Evolutionary conservation across 148 eudicot species (phyloP).

Genomic region (Spergularia marina): DNA sequence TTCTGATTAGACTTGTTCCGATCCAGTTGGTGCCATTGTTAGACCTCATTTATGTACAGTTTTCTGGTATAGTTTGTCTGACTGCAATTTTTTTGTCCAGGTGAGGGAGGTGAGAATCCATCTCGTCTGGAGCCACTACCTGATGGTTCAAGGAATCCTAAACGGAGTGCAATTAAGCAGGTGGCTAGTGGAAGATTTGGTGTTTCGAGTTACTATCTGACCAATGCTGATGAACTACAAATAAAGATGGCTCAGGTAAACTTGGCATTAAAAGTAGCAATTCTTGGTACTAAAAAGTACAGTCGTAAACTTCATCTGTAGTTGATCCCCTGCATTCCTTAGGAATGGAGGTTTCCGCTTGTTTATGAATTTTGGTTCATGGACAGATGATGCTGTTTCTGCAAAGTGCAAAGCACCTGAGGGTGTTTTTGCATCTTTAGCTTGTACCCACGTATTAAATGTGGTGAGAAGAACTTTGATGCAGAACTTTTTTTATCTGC

Average conservation of each 20-base stretch:
- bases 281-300: background rate
- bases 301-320: constrained; percentile 24
- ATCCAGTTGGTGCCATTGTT: background rate
- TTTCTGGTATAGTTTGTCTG: constrained; percentile 9
- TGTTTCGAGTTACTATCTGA: constrained; percentile 94
- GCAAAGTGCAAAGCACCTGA: constrained; percentile 56
- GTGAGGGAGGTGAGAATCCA: constrained; percentile 99
- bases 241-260: constrained; percentile 99
- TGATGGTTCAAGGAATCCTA: constrained; percentile 90
- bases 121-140: constrained; percentile 88
- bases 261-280: constrained; percentile 1
- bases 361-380: constrained; percentile 76
- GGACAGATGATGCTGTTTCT: constrained; percentile 68
- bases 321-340: constrained; percentile 36
- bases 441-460: constrained; percentile 62
- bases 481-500: constrained; percentile 19
- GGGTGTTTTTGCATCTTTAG: constrained; percentile 68
- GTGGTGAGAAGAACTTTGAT: constrained; percentile 63
- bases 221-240: constrained; percentile 97
- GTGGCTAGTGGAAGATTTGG: constrained; percentile 99
- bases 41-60: background rate
- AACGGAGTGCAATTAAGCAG: constrained; percentile 95
- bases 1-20: background rate
- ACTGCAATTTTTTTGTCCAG: constrained; percentile 34
- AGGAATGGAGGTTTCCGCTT: constrained; percentile 58